A percentile compares a stretch with the other conserved stretches of the same genome.
These are phyloP conservation scores for Pythium aristosporum DNA, from an alignment of 352 stramenopile species.

Conservation along the genomic window DNA sequence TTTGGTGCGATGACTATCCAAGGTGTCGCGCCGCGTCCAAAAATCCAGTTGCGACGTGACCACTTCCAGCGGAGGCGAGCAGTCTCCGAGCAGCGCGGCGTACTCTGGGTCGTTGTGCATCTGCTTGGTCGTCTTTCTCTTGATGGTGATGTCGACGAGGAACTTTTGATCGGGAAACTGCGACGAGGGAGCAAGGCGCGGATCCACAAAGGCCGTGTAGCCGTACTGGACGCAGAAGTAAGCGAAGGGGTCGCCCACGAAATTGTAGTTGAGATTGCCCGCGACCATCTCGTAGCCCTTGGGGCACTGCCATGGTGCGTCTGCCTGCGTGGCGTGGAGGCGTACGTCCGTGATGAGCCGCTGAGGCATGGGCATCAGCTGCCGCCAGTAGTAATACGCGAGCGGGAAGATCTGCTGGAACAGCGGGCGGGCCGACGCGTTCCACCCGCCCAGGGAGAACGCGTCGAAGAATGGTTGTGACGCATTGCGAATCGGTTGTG, in stretches of 20 bases:
- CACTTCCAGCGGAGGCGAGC: background rate
- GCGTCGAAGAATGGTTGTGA: constrained; percentile 1
- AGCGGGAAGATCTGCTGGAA: constrained; percentile 7
- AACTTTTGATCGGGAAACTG: background rate
- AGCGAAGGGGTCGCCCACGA: background rate
- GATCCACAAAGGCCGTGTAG: constrained; percentile 2
- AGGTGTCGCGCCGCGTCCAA: background rate
- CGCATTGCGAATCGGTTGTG: constrained; percentile 10
- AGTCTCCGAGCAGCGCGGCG: background rate
- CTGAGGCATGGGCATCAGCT: background rate
- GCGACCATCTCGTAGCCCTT: background rate
- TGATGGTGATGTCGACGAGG: constrained; percentile 11
- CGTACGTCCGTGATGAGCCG: constrained; percentile 12
- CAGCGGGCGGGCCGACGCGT: background rate
- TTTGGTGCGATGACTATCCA: background rate
- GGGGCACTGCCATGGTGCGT: background rate
- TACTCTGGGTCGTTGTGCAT: background rate
- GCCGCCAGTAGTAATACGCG: constrained; percentile 21
- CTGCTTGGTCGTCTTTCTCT: background rate
- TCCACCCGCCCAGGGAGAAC: constrained; percentile 14
- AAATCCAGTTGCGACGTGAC: background rate
- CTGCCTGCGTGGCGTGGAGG: background rate
- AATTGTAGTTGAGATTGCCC: constrained; percentile 18
- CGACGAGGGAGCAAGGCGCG: background rate
- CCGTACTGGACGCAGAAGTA: constrained; percentile 13